Evolutionary conservation across 768 basidiomycete genomes (phyloP).

Genomic region (Suillus cothurnatus): DNA sequence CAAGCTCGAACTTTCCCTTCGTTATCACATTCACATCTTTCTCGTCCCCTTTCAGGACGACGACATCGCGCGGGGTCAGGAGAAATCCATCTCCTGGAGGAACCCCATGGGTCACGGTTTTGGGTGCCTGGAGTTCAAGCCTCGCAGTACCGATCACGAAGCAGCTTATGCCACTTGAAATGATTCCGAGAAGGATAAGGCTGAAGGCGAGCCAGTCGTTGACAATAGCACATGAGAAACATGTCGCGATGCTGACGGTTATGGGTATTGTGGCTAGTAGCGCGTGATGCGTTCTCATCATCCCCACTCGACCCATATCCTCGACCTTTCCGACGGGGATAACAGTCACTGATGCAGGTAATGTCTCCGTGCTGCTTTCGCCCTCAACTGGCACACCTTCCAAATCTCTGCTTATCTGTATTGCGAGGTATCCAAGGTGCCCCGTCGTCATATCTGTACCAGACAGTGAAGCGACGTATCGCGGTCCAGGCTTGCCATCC

Average conservation of each 20-base stretch:
- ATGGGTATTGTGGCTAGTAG: conserved; percentile 30
- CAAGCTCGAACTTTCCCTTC: conserved; percentile 31
- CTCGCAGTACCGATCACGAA: conserved; percentile 33
- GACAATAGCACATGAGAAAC: conserved; percentile 26
- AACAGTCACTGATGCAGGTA: conserved; percentile 22
- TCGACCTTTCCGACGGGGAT: conserved; percentile 25
- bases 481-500: conserved; percentile 30
- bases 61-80: conserved; percentile 23
- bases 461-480: conserved; percentile 27
- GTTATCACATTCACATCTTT: conserved; percentile 34
- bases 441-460: conserved; percentile 32
- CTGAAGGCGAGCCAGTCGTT: conserved; percentile 34
- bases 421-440: conserved; percentile 32
- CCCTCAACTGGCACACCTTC: conserved; percentile 4
- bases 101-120: conserved; percentile 23
- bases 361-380: conserved; percentile 15
- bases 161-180: conserved; percentile 34
- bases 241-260: conserved; percentile 22
- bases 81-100: conserved; percentile 37
- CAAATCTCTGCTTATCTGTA: conserved; percentile 18
- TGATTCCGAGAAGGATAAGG: conserved; percentile 36
- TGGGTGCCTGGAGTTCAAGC: conserved; percentile 20
- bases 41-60: conserved; percentile 35
- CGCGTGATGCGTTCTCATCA: conserved; percentile 4
- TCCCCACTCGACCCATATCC: conserved; percentile 17